Conservation (phyloP, 2,329 filamentous ascomycete species). For the Alternaria triticina region DNA sequence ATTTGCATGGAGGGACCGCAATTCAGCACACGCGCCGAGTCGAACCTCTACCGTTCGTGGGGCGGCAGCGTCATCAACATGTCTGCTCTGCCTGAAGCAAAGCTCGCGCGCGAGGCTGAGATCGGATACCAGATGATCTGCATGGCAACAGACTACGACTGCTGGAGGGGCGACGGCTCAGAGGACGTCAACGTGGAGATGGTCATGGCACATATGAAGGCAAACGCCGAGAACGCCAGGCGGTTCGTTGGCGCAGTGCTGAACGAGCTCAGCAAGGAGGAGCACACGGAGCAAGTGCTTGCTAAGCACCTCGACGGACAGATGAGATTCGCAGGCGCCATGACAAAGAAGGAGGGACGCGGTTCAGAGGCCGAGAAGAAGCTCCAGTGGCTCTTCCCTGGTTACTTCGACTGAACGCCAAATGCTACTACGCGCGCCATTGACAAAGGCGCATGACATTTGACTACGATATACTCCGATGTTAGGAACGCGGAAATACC, state of each 20-base stretch:
- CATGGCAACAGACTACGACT: conserved; percentile 99
- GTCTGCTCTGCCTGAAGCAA: conserved; percentile 93
- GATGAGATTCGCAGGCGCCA: conserved; percentile 78
- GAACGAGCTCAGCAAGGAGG: conserved; percentile 80
- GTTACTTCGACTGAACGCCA: conserved; percentile 64
- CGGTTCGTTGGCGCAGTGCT: conserved; percentile 85
- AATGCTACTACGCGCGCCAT: not conserved
- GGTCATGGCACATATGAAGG: conserved; percentile 96
- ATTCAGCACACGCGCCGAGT: conserved; percentile 95
- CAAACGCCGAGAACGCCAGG: conserved; percentile 87
- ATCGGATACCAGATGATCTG: conserved; percentile 98
- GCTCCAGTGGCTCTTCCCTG: conserved; percentile 86
- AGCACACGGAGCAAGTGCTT: conserved; percentile 75
- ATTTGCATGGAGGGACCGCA: conserved; percentile 99
- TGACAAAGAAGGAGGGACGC: conserved; percentile 80
- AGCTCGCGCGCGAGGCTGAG: conserved; percentile 94
- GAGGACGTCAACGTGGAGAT: conserved; percentile 90
- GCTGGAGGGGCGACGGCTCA: conserved; percentile 81
- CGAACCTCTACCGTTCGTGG: conserved; percentile 92
- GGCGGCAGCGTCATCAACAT: conserved; percentile 98
- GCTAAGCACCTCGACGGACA: conserved; percentile 83
- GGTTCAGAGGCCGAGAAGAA: conserved; percentile 77
- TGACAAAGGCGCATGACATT: not conserved
- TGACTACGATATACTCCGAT: not conserved
- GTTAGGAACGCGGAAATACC: not conserved